A percentile compares a stretch with the other conserved stretches of the same genome.
These are phyloP conservation scores for Clonostachys sp. DNA, from an alignment of 2,329 filamentous ascomycete species.

Conservation along the genomic window DNA sequence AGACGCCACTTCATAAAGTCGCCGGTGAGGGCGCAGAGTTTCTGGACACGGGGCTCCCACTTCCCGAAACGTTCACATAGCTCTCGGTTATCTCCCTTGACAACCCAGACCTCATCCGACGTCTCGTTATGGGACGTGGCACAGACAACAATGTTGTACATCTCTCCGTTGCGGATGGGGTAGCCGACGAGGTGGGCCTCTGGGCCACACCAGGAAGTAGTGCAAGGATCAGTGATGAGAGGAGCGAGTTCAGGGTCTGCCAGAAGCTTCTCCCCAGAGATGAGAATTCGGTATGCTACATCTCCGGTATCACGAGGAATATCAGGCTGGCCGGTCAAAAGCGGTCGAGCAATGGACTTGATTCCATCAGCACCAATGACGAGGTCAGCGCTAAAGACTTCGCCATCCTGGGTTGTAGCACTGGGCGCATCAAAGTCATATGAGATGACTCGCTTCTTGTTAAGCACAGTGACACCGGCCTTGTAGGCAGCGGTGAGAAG, in stretches of 20 bases:
- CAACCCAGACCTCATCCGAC: slow-evolving; percentile 10
- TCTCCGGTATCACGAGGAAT: slow-evolving; percentile 56
- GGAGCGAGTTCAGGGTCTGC: slow-evolving; percentile 41
- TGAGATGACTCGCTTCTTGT: background rate
- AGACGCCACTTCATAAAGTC: slow-evolving; percentile 42
- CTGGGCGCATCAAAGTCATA: slow-evolving; percentile 36
- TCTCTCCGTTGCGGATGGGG: slow-evolving; percentile 49
- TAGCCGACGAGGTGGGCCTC: slow-evolving; percentile 59
- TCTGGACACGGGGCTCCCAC: slow-evolving; percentile 28
- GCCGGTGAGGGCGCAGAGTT: slow-evolving; percentile 23
- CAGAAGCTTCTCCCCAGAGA: slow-evolving; percentile 42
- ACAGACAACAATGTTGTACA: slow-evolving; percentile 64
- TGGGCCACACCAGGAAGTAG: slow-evolving; percentile 62
- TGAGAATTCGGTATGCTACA: slow-evolving; percentile 58
- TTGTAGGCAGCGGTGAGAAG: slow-evolving; percentile 44
- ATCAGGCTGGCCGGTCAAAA: slow-evolving; percentile 38
- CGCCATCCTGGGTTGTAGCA: slow-evolving; percentile 26
- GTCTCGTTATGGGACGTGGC: slow-evolving; percentile 10
- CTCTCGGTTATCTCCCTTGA: slow-evolving; percentile 51
- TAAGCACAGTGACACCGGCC: slow-evolving; percentile 28
- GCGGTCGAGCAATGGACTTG: slow-evolving; percentile 52
- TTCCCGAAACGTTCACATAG: slow-evolving; percentile 51
- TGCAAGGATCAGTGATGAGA: slow-evolving; percentile 45
- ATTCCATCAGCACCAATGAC: slow-evolving; percentile 61
- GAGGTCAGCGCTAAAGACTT: slow-evolving; percentile 38